These are phyloP conservation scores for Tolypocladium tundrense DNA, from an alignment of 2,329 filamentous ascomycete species.

Conservation along the genomic window DNA sequence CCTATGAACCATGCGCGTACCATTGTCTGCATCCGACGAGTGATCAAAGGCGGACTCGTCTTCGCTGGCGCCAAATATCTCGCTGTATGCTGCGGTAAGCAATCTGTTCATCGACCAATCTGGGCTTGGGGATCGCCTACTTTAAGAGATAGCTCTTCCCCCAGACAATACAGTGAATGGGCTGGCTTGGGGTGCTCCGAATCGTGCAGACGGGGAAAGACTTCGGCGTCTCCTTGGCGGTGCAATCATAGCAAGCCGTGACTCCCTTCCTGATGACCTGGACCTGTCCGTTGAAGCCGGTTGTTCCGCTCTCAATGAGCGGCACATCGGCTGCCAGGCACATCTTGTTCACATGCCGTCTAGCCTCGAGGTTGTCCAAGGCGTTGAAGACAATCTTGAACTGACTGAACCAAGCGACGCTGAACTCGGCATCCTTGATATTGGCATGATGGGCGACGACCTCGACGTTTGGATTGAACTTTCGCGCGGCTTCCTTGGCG, in stretches of 20 bases:
- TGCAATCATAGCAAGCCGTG: slow-evolving; percentile 96
- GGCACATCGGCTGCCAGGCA: slow-evolving; percentile 85
- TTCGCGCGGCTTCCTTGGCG: slow-evolving; percentile 81
- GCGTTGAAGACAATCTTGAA: slow-evolving; percentile 94
- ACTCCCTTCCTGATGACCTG: slow-evolving; percentile 89
- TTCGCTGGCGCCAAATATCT: slow-evolving; percentile 87
- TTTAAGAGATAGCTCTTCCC: slow-evolving; percentile 92
- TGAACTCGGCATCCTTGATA: slow-evolving; percentile 84
- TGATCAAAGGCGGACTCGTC: slow-evolving; percentile 75
- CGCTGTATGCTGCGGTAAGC: slow-evolving; percentile 21
- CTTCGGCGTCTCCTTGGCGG: slow-evolving; percentile 79
- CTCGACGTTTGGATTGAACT: slow-evolving; percentile 81
- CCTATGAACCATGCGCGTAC: slow-evolving; percentile 22
- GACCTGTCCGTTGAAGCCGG: slow-evolving; percentile 94
- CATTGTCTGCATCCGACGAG: slow-evolving; percentile 72
- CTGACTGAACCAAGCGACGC: slow-evolving; percentile 73
- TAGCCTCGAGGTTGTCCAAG: slow-evolving; percentile 86
- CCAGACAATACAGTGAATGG: slow-evolving; percentile 99
- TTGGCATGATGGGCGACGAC: slow-evolving; percentile 88
- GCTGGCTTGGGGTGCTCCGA: slow-evolving; percentile 87
- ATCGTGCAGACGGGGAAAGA: slow-evolving; percentile 96
- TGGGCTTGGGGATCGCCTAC: slow-evolving; percentile 22
- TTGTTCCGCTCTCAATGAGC: slow-evolving; percentile 91
- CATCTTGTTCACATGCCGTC: slow-evolving; percentile 95
- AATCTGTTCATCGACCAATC: background rate